Evolutionary conservation across 2,329 filamentous ascomycete species (phyloP).

Genomic region (Fusarium continuum): DNA sequence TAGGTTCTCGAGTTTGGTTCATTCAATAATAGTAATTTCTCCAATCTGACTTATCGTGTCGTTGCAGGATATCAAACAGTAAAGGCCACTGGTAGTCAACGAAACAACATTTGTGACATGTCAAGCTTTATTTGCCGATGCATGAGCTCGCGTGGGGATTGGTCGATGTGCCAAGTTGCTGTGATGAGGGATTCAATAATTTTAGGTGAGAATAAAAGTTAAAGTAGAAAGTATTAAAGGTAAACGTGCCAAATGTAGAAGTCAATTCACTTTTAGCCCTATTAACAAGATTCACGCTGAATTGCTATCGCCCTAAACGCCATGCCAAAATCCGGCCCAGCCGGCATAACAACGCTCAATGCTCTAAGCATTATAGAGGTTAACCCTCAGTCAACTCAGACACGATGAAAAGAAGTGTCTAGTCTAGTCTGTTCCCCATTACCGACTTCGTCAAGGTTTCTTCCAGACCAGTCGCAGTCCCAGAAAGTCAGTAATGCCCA

Average conservation of each 20-base stretch:
- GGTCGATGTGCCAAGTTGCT: too few relatives aligned
- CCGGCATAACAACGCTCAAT: not conserved
- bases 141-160: too few relatives aligned
- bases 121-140: too few relatives aligned
- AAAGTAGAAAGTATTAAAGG: not conserved
- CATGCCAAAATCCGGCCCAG: not conserved
- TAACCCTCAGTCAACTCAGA: not conserved
- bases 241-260: not conserved
- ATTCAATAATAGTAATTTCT: too few relatives aligned
- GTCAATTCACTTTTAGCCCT: not conserved
- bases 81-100: too few relatives aligned
- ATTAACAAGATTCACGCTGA: not conserved
- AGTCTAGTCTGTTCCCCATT: constrained; percentile 7
- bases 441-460: constrained; percentile 42
- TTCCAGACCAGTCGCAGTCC: constrained; percentile 52
- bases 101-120: too few relatives aligned
- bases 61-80: too few relatives aligned
- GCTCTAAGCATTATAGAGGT: not conserved
- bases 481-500: constrained; percentile 64
- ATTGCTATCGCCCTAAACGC: not conserved
- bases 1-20: too few relatives aligned
- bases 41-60: too few relatives aligned
- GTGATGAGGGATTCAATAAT: too few relatives aligned
- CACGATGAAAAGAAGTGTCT: constrained; percentile 12
- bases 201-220: too few relatives aligned